Conservation (phyloP, 257 asterid genomes). For the Rehmannia glutinosa region DNA sequence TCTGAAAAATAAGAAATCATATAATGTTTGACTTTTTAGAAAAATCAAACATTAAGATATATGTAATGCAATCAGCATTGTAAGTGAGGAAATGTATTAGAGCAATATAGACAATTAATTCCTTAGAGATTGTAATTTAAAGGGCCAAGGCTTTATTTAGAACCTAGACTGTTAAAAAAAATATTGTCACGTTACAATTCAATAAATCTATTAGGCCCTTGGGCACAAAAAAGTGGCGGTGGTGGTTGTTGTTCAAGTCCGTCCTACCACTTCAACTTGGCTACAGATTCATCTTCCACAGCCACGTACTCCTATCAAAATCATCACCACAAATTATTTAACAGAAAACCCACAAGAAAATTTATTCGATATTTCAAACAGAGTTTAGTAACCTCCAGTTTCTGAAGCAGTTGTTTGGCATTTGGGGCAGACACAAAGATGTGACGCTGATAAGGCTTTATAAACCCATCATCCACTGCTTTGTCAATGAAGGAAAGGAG, state of each 20-base stretch:
- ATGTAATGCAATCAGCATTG: too few species aligned
- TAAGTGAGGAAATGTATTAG: too few species aligned
- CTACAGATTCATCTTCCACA: constrained; percentile 42
- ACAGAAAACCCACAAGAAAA: neutral
- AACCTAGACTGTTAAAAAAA: too few species aligned
- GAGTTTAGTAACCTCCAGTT: constrained; percentile 66
- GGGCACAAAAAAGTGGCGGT: too few species aligned
- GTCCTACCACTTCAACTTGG: constrained; percentile 47
- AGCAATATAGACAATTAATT: too few species aligned
- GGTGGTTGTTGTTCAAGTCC: constrained; percentile 21
- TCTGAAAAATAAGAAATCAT: too few species aligned
- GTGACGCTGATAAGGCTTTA: constrained; percentile 56
- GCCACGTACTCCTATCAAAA: constrained; percentile 45
- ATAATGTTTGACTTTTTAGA: too few species aligned
- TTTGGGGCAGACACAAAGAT: constrained; percentile 65
- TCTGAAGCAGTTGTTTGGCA: constrained; percentile 60
- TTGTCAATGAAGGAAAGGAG: constrained; percentile 68
- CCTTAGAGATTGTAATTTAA: too few species aligned
- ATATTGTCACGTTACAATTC: too few species aligned
- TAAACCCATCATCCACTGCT: constrained; percentile 83
- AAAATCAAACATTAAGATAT: too few species aligned
- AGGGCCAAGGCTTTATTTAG: too few species aligned
- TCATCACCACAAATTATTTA: neutral
- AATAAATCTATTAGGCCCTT: too few species aligned
- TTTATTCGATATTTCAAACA: neutral